Evolutionary conservation across 345 rosid species (phyloP).

Genomic region (Firmiana major): DNA sequence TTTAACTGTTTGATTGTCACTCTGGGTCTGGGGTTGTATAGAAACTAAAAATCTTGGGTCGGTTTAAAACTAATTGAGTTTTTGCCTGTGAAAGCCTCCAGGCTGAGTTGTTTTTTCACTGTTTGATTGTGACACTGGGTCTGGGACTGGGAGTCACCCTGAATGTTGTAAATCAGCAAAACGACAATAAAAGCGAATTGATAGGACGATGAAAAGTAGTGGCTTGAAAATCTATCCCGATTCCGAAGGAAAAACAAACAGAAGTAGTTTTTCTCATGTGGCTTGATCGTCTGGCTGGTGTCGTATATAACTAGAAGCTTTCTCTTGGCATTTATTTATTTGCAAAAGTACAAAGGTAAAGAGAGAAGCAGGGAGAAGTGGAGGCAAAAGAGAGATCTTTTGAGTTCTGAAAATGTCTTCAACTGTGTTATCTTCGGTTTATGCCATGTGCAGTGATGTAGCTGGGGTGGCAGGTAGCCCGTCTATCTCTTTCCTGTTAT

Average conservation of each 20-base stretch:
- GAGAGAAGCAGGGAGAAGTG: neutral
- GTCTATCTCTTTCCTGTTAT: neutral
- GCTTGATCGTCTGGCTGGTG: neutral
- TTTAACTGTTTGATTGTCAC: neutral
- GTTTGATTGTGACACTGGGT: neutral
- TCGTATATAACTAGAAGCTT: neutral
- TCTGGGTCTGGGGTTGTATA: neutral
- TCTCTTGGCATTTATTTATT: conserved; percentile 6
- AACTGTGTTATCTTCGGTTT: conserved; percentile 19
- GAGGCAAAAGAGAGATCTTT: neutral
- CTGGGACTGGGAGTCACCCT: neutral
- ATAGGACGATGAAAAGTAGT: neutral
- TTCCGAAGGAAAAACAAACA: neutral
- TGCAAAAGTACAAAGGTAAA: conserved; percentile 2
- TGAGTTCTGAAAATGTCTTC: conserved; percentile 20
- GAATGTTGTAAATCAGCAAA: neutral
- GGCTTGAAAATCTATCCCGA: neutral
- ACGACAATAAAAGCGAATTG: too few species aligned
- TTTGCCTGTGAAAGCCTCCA: neutral
- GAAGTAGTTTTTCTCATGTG: neutral
- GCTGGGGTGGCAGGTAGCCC: conserved; percentile 51
- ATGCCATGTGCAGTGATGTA: conserved; percentile 36
- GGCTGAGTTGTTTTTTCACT: neutral
- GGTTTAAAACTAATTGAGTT: neutral
- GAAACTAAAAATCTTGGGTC: neutral